Percentiles rank a stretch among this genome's conserved stretches.
phyloP scores from a whole-genome alignment of 257 asterid genomes.

The Solanum neorickii region DNA sequence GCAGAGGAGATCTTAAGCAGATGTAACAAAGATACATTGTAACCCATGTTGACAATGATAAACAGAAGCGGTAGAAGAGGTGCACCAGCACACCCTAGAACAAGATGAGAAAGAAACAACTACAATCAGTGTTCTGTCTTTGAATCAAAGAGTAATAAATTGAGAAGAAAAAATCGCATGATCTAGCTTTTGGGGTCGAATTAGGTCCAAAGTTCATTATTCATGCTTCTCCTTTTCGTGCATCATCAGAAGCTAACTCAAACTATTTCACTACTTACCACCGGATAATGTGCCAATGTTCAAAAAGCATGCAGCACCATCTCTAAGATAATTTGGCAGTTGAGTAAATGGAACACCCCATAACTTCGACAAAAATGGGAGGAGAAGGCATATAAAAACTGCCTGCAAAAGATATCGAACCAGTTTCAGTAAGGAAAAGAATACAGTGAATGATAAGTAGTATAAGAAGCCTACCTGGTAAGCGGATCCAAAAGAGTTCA shows the following conservation, averaged over 20 bases:
- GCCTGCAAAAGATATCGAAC: slow-evolving; percentile 40
- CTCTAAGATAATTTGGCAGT: slow-evolving; percentile 70
- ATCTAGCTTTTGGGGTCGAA: not conserved
- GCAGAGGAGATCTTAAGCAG: slow-evolving; percentile 93
- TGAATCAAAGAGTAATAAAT: not conserved
- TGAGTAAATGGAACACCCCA: slow-evolving; percentile 90
- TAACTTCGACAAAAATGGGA: slow-evolving; percentile 83
- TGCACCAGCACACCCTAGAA: slow-evolving; percentile 83
- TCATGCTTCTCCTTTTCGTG: not conserved
- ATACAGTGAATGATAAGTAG: not conserved
- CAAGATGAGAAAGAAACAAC: not conserved
- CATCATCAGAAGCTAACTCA: not conserved
- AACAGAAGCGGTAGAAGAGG: slow-evolving; percentile 79
- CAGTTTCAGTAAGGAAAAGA: slow-evolving; percentile 8
- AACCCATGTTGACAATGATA: slow-evolving; percentile 81
- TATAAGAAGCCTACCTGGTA: slow-evolving; percentile 50
- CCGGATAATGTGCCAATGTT: slow-evolving; percentile 50
- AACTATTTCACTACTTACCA: not conserved
- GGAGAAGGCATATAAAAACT: slow-evolving; percentile 73
- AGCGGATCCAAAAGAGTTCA: slow-evolving; percentile 90
- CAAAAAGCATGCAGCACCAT: slow-evolving; percentile 96
- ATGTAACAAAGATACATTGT: slow-evolving; percentile 73
- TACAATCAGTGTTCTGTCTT: not conserved
- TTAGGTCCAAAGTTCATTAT: not conserved
- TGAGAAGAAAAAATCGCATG: not conserved